Percentiles rank a stretch among this genome's conserved stretches.
phyloP scores from a whole-genome alignment of 2,329 filamentous ascomycete species.

The Penicillium sp. region DNA sequence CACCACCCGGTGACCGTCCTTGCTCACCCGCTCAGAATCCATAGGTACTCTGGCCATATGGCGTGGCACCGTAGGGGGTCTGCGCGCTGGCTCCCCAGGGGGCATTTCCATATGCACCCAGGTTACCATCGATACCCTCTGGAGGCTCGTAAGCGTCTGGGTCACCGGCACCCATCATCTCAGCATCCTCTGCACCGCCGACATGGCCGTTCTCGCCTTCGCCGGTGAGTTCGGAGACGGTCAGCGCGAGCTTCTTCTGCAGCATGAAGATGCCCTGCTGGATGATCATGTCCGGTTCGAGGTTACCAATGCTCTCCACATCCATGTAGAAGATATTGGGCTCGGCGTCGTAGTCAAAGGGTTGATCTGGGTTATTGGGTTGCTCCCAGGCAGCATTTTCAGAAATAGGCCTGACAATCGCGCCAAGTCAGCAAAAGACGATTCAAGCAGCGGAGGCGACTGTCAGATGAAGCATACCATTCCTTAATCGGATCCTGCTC shows the following conservation, averaged over 20 bases:
- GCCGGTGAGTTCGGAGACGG: constrained; percentile 67
- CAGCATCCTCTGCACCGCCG: constrained; percentile 46
- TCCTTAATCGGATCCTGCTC: constrained; percentile 80
- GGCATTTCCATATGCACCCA: constrained; percentile 48
- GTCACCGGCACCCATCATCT: constrained; percentile 53
- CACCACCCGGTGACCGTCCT: not conserved
- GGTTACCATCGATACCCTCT: constrained; percentile 46
- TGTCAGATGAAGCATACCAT: constrained; percentile 64
- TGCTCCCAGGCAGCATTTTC: constrained; percentile 68
- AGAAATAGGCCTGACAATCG: constrained; percentile 39
- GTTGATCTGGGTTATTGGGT: constrained; percentile 75
- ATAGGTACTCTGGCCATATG: constrained; percentile 56
- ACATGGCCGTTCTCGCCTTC: constrained; percentile 59
- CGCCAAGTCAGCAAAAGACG: not conserved
- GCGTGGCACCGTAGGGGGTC: constrained; percentile 63
- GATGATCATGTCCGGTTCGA: constrained; percentile 88
- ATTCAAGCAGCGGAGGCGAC: not conserved
- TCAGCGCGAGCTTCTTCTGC: constrained; percentile 82
- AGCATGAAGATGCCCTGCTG: constrained; percentile 84
- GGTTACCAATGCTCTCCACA: constrained; percentile 82
- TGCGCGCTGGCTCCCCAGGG: constrained; percentile 66
- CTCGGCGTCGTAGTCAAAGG: constrained; percentile 87
- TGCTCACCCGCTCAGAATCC: constrained; percentile 27
- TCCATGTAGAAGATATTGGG: constrained; percentile 90
- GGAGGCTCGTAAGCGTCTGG: constrained; percentile 53